phyloP scores from a whole-genome alignment of 1,139 yeast genomes.

The Protomyces gravidus region DNA sequence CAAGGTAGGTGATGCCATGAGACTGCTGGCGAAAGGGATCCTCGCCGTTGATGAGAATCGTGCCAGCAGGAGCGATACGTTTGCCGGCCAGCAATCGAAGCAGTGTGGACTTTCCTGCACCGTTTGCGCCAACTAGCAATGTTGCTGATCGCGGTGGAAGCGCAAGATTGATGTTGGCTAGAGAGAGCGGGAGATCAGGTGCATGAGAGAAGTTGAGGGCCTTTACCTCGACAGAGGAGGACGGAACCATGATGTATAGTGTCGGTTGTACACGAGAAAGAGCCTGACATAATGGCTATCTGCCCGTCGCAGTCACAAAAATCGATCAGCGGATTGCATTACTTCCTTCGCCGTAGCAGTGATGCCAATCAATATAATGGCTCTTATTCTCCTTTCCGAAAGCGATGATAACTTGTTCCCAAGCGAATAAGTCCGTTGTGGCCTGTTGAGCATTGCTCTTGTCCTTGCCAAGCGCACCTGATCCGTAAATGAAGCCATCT shows the following conservation, averaged over 20 bases:
- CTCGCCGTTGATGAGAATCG: conserved; percentile 60
- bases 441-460: conserved; percentile 1
- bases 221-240: conserved; percentile 54
- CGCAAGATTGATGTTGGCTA: conserved; percentile 56
- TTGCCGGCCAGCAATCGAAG: conserved; percentile 84
- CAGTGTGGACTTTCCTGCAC: conserved; percentile 93
- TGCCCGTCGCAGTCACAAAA: not conserved
- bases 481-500: conserved; percentile 32
- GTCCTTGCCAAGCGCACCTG: conserved; percentile 30
- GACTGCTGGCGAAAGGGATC: conserved; percentile 71
- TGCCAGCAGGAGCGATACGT: conserved; percentile 71
- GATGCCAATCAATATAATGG: not conserved
- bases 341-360: conserved; percentile 8
- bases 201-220: conserved; percentile 69
- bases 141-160: conserved; percentile 72
- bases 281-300: too few species aligned
- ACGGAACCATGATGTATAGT: not conserved
- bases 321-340: conserved; percentile 3
- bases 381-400: conserved; percentile 6
- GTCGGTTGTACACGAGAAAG: not conserved
- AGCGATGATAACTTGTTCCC: not conserved
- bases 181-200: conserved; percentile 56
- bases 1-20: conserved; percentile 80
- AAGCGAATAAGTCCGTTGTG: not conserved
- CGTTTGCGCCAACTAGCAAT: conserved; percentile 84